Evolutionary conservation across 441 rosid genomes (phyloP), one percentile per base, ranked within the genome.

Genomic region (Biscutella laevigata): DNA sequence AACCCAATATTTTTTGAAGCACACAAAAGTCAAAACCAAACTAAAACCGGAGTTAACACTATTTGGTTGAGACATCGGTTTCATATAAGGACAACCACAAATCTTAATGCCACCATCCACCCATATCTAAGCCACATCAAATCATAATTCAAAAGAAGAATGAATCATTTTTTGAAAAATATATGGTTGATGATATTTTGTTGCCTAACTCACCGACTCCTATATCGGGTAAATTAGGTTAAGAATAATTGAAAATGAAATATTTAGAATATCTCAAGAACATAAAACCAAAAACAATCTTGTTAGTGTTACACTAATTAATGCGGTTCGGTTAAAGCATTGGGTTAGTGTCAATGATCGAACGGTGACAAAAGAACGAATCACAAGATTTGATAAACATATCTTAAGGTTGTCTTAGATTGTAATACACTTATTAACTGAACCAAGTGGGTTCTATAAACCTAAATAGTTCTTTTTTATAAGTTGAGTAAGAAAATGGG

Each of bases 11-110:
- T n/a, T n/a, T n/a, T n/a, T n/a, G n/a, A n/a, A n/a, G n/a, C n/a
- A 25, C 55, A 48, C 43, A 39, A 57, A 59, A 46, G 40, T 20
- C 55, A 50, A 51, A 45, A 53, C 43, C 37, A 41, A 56, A 29
- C 44, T 30, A 8, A 53, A 25, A 4, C 30, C n/a, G n/a, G n/a
- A n/a, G n/a, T n/a, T n/a, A n/a, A n/a, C n/a, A 25, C 39, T 22
- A 10, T 45, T 40, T 41, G 30, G 57, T 66, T 55, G 62, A 64
- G 47, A 57, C 53, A 57, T 65, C 64, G 36, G 22, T 57, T 57
- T 64, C 64, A 42, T 5, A n/a, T n/a, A n/a, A n/a, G 34, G 49
- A 35, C 33, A 53, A 42, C 64, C 35, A 6, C 8, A 19, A 26
- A 34, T 4, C 51, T 42, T 59, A 42, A 50, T 57, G 15, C 20